phyloP scores from a whole-genome alignment of 2,329 filamentous ascomycete species.

The Magnaporthiopsis poae region DNA sequence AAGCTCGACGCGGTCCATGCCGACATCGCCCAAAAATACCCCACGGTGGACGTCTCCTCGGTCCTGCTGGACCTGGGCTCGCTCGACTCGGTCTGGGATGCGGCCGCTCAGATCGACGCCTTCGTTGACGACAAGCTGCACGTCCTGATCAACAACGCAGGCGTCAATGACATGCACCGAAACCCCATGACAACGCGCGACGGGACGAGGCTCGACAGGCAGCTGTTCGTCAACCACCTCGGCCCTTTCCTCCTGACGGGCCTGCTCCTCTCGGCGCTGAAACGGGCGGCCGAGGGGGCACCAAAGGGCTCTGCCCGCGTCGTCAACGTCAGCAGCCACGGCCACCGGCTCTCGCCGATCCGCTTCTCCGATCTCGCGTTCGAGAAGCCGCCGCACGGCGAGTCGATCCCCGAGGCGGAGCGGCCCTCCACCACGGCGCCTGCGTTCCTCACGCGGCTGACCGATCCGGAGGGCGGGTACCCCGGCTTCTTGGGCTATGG shows the following conservation, averaged over 20 bases:
- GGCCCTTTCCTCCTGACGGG: constrained; percentile 38
- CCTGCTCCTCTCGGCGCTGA: constrained; percentile 32
- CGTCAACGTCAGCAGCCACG: constrained; percentile 31
- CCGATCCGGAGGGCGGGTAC: constrained; percentile 14
- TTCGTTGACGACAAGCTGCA: constrained; percentile 22
- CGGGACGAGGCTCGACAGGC: constrained; percentile 19
- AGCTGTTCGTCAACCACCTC: constrained; percentile 30
- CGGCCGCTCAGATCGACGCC: constrained; percentile 21
- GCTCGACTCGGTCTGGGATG: constrained; percentile 23
- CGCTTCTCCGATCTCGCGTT: constrained; percentile 34
- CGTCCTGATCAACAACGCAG: constrained; percentile 35
- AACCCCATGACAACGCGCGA: constrained; percentile 21
- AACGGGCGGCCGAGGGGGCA: constrained; percentile 18
- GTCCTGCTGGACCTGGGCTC: constrained; percentile 26
- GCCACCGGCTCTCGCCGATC: constrained; percentile 27
- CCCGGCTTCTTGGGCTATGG: constrained; percentile 32
- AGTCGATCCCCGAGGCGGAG: constrained; percentile 15
- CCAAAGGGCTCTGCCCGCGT: constrained; percentile 22
- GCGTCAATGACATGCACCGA: constrained; percentile 24
- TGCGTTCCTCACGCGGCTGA: constrained; percentile 7
- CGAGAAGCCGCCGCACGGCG: constrained; percentile 27
- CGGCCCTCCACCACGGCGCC: constrained; percentile 7
- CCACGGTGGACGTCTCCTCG: constrained; percentile 18
- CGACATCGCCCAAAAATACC: constrained; percentile 25
- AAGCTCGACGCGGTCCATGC: constrained; percentile 32